phyloP scores from a whole-genome alignment of 805 yeast genomes.

The Metahyphopichia silvanorum region DNA sequence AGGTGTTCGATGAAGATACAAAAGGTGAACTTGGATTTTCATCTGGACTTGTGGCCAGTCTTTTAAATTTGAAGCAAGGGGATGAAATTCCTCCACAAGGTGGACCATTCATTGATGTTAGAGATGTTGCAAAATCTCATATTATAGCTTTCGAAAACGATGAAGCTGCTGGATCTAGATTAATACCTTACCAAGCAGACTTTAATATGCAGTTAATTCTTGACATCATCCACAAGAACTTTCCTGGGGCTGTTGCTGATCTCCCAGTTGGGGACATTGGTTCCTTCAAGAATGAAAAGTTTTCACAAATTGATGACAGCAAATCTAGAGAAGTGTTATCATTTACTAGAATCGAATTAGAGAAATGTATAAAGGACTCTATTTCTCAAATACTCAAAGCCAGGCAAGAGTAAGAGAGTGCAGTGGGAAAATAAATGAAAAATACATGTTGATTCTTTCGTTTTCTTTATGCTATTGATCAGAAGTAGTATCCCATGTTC shows the following conservation, averaged over 20 bases:
- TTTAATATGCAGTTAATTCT: slow-evolving; percentile 19
- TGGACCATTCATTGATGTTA: slow-evolving; percentile 16
- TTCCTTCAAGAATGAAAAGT: slow-evolving; percentile 4
- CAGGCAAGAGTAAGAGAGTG: not conserved
- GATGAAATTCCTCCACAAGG: slow-evolving; percentile 7
- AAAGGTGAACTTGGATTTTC: slow-evolving; percentile 23
- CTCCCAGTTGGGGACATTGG: slow-evolving; percentile 3
- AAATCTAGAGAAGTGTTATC: slow-evolving; percentile 18
- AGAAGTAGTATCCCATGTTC: no score
- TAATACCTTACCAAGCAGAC: slow-evolving; percentile 20
- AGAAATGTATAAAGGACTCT: slow-evolving; percentile 22
- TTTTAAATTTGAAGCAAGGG: slow-evolving; percentile 17
- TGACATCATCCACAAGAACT: slow-evolving; percentile 16
- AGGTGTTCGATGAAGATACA: slow-evolving; percentile 27
- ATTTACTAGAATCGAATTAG: slow-evolving; percentile 17
- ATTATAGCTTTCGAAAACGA: slow-evolving; percentile 13
- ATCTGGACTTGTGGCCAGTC: slow-evolving; percentile 23
- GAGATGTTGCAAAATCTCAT: slow-evolving; percentile 23
- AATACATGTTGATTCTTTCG: no score
- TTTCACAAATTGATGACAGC: slow-evolving; percentile 13
- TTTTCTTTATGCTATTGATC: no score
- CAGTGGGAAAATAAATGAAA: no score
- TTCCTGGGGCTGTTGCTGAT: slow-evolving; percentile 9
- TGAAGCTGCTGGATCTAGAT: slow-evolving; percentile 20
- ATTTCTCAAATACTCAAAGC: slow-evolving; percentile 15